Percentiles rank a stretch among this genome's conserved stretches.
Evolutionary conservation across 148 eudicot genomes (phyloP).

Genomic region (Vaccinium corymbosum): DNA sequence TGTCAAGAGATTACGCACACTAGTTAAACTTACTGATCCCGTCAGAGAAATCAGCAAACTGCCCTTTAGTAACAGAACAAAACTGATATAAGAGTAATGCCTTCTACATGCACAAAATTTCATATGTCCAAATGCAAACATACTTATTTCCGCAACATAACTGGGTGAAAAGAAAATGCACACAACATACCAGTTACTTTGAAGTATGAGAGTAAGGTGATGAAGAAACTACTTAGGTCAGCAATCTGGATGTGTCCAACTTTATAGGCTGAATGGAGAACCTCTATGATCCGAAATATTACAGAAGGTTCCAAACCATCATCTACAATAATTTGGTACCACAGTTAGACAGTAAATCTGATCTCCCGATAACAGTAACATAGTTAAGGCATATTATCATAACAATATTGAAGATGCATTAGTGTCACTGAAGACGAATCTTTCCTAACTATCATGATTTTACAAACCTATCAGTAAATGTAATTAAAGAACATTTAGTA

Average conservation of each 20-base stretch:
- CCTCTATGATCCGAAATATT: conserved; percentile 66
- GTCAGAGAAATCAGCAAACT: not conserved
- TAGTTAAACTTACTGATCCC: not conserved
- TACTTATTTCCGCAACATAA: not conserved
- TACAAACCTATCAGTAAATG: not conserved
- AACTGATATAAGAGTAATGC: not conserved
- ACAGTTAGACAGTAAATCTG: not conserved
- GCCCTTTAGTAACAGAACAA: not conserved
- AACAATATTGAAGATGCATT: not conserved
- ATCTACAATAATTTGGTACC: conserved; percentile 41
- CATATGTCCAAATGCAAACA: not conserved
- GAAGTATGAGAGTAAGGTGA: conserved; percentile 69
- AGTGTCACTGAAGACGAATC: not conserved
- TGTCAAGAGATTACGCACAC: not conserved
- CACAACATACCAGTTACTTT: conserved; percentile 55
- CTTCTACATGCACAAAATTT: conserved; percentile 1
- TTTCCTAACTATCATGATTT: not conserved
- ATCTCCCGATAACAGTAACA: not conserved
- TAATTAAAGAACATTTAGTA: not conserved
- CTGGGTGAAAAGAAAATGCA: not conserved
- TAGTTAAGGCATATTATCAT: not conserved
- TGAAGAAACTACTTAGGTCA: conserved; percentile 75
- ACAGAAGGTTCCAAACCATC: conserved; percentile 53
- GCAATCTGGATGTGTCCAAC: conserved; percentile 70
- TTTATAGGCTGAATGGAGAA: conserved; percentile 65